A percentile compares a stretch with the other conserved stretches of the same genome.
phyloP scores from a whole-genome alignment of 768 basidiomycete genomes.

The Suillus ampliporus region DNA sequence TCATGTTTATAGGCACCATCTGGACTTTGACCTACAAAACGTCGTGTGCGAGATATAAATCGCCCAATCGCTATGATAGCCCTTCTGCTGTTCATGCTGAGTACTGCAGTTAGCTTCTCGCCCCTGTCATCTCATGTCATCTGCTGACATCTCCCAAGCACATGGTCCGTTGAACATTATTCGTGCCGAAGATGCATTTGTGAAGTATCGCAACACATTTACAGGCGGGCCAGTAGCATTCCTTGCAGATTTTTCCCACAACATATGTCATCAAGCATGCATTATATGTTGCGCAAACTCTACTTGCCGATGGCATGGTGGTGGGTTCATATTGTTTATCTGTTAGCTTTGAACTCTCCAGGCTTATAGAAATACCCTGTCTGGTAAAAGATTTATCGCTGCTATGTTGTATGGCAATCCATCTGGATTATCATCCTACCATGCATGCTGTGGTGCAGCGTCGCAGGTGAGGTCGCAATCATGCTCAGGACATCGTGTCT shows the following conservation, averaged over 20 bases:
- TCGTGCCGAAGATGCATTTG: conserved; percentile 18
- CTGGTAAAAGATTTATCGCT: conserved; percentile 20
- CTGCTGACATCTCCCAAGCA: conserved; percentile 12
- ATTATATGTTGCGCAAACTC: conserved; percentile 19
- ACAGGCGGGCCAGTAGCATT: conserved; percentile 30
- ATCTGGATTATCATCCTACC: conserved; percentile 16
- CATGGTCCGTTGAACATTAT: conserved; percentile 19
- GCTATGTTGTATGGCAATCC: conserved; percentile 20
- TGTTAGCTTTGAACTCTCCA: background rate
- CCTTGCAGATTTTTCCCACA: conserved; percentile 26
- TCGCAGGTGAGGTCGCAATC: conserved; percentile 8
- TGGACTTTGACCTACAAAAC: conserved; percentile 23
- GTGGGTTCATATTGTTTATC: conserved; percentile 5
- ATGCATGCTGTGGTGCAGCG: conserved; percentile 10
- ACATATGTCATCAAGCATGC: conserved; percentile 32
- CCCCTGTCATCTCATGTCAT: background rate
- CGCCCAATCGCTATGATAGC: conserved; percentile 21
- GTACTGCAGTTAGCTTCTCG: conserved; percentile 23
- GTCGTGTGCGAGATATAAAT: conserved; percentile 17
- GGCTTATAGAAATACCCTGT: background rate
- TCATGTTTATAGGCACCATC: conserved; percentile 36
- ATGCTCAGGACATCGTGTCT: background rate
- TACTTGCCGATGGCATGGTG: conserved; percentile 11
- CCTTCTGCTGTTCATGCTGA: conserved; percentile 24
- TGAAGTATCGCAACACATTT: conserved; percentile 22